These are phyloP conservation scores for Desmodesmus armatus DNA, from an alignment of 139 green algal species.

Conservation along the genomic window DNA sequence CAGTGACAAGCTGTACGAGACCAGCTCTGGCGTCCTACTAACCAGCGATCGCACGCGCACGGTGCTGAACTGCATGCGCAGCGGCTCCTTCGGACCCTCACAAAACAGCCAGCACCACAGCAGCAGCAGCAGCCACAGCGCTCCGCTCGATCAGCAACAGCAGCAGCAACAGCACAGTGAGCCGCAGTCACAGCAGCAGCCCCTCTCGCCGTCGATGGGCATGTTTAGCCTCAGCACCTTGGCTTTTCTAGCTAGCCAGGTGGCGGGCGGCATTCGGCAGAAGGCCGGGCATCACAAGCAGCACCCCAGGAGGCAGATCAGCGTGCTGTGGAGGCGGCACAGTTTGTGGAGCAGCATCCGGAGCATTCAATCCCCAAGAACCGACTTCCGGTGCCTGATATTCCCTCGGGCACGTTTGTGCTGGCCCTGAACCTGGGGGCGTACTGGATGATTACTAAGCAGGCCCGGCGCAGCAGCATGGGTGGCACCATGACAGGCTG, in stretches of 20 bases:
- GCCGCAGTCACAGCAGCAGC: not conserved
- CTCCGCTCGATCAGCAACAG: not conserved
- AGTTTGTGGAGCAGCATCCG: not conserved
- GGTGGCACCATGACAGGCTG: too few species aligned
- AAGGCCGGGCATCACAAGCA: not conserved
- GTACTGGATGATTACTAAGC: slow-evolving; percentile 42
- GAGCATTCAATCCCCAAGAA: slow-evolving; percentile 13
- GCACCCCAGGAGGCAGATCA: not conserved
- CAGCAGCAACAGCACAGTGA: slow-evolving; percentile 13
- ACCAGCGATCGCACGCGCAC: slow-evolving; percentile 14
- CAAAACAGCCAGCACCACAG: not conserved
- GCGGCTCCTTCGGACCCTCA: not conserved
- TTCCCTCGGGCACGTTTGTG: slow-evolving; percentile 24
- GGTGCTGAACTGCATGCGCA: not conserved
- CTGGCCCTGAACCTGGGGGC: slow-evolving; percentile 50
- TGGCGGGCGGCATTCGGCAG: too few species aligned
- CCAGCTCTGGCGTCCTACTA: not conserved
- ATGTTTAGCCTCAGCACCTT: not conserved
- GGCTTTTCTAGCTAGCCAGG: too few species aligned
- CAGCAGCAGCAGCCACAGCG: not conserved
- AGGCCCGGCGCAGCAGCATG: slow-evolving; percentile 20
- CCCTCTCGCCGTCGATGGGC: not conserved
- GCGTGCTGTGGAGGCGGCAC: not conserved
- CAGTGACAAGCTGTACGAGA: slow-evolving; percentile 26
- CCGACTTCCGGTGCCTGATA: not conserved